A percentile compares a stretch with the other conserved stretches of the same genome.
Evolutionary conservation across 495 filamentous ascomycete species (phyloP).

Genomic region (Parachaetomium inaequale): DNA sequence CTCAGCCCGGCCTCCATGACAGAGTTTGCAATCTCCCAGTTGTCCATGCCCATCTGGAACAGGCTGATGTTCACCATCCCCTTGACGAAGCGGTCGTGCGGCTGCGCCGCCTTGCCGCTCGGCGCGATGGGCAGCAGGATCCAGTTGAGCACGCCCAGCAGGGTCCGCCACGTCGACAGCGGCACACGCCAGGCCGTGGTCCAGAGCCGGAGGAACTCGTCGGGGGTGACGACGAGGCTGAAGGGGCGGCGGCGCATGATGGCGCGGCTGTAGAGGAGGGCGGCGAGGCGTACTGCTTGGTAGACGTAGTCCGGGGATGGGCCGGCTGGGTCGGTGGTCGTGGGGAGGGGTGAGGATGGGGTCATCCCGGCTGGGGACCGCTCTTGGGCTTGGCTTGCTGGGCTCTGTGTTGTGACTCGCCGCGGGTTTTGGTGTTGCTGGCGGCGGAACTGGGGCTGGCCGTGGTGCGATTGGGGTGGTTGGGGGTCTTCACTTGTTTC

Average conservation of each 20-base stretch:
- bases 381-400: background rate
- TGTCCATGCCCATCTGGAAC: slow-evolving; percentile 37
- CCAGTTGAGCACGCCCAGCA: slow-evolving; percentile 38
- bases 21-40: slow-evolving; percentile 33
- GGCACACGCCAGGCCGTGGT: slow-evolving; percentile 37
- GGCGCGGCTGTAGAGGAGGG: slow-evolving; percentile 34
- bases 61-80: slow-evolving; percentile 29
- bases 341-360: background rate
- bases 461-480: background rate
- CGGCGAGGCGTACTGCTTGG: slow-evolving; percentile 32
- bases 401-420: background rate
- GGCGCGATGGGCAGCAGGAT: slow-evolving; percentile 20
- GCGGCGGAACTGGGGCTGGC: background rate
- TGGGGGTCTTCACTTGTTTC: background rate
- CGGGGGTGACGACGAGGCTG: slow-evolving; percentile 17
- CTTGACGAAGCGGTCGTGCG: slow-evolving; percentile 36
- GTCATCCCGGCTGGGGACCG: background rate
- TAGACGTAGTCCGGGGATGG: slow-evolving; percentile 30
- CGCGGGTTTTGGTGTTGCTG: background rate
- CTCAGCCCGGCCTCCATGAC: slow-evolving; percentile 28
- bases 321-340: background rate
- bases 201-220: slow-evolving; percentile 35
- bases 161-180: slow-evolving; percentile 30
- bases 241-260: slow-evolving; percentile 34
- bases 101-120: slow-evolving; percentile 13